phyloP scores from a whole-genome alignment of 257 asterid species.

The Nicotiana noctiflora region DNA sequence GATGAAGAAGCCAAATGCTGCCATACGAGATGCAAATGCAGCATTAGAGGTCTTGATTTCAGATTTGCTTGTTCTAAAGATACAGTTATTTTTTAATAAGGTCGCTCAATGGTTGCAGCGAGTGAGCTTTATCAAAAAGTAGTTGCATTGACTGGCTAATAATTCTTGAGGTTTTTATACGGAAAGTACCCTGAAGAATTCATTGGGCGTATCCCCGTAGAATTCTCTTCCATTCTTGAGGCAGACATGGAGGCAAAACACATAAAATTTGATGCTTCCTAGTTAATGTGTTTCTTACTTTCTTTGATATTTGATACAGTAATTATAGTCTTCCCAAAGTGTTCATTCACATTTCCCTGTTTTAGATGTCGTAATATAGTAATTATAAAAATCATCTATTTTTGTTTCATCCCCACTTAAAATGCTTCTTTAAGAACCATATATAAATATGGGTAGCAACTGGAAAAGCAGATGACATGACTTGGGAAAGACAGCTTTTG shows the following conservation, averaged over 20 bases:
- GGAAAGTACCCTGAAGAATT: background rate
- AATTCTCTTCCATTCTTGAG: background rate
- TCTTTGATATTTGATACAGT: background rate
- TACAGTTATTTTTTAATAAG: background rate
- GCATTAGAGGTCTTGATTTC: constrained; percentile 58
- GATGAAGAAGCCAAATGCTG: constrained; percentile 97
- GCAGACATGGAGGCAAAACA: background rate
- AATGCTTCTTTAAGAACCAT: background rate
- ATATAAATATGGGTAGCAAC: background rate
- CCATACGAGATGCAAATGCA: constrained; percentile 89
- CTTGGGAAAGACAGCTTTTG: background rate
- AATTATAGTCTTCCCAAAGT: background rate
- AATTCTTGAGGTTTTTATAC: background rate
- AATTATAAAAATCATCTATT: background rate
- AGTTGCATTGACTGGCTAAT: background rate
- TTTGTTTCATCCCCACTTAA: background rate
- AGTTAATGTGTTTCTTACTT: too few relatives aligned
- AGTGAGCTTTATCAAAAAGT: background rate
- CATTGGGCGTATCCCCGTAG: background rate
- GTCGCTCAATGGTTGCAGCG: background rate
- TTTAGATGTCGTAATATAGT: background rate
- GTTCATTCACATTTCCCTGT: background rate
- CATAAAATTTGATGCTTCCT: background rate
- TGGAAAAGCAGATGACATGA: background rate
- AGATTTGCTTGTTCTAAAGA: background rate